phyloP scores from a whole-genome alignment of 345 rosid species.

The Trapa incisa region DNA sequence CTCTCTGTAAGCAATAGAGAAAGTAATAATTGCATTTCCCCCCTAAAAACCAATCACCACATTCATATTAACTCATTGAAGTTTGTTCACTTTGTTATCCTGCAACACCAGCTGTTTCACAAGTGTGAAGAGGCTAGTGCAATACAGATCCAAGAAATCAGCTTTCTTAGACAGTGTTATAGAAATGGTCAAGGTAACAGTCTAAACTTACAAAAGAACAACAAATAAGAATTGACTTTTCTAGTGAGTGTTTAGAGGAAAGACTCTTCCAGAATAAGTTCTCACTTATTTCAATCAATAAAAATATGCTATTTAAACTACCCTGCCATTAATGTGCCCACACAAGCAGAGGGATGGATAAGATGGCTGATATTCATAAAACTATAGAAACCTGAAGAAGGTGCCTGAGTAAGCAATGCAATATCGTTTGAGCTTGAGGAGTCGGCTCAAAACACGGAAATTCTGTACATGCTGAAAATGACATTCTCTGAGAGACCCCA shows the following conservation, averaged over 20 bases:
- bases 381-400: constrained; percentile 79
- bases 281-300: not conserved
- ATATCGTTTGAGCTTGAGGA: constrained; percentile 95
- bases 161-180: not conserved
- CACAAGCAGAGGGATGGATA: not conserved
- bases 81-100: constrained; percentile 66
- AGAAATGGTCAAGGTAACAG: not conserved
- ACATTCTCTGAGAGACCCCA: constrained; percentile 92
- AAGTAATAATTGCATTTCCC: not conserved
- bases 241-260: not conserved
- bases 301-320: not conserved
- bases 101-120: constrained; percentile 18
- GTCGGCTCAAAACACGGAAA: constrained; percentile 97
- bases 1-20: constrained; percentile 41
- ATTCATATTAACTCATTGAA: constrained; percentile 17
- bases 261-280: not conserved
- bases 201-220: not conserved
- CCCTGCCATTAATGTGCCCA: not conserved
- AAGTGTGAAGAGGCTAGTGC: not conserved
- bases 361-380: not conserved
- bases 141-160: not conserved
- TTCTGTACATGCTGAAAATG: constrained; percentile 93
- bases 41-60: not conserved
- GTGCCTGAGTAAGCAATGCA: constrained; percentile 94
- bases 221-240: not conserved